Evolutionary conservation across 495 filamentous ascomycete species (phyloP).

Genomic region (Evansstolkia leycettana): DNA sequence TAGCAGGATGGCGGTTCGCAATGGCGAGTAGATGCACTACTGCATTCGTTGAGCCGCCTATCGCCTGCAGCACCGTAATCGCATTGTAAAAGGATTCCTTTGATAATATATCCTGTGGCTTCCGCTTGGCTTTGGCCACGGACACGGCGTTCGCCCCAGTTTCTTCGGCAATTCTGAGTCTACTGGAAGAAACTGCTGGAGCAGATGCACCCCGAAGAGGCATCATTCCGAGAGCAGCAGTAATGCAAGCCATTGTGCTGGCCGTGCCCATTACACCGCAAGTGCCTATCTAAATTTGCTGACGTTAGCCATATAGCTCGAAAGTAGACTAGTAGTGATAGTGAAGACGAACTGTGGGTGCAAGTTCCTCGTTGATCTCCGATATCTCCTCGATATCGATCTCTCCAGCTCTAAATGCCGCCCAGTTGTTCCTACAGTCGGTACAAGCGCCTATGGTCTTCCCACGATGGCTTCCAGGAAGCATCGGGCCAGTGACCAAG

Average conservation of each 20-base stretch:
- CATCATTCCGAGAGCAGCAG: slow-evolving; percentile 52
- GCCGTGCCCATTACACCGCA: slow-evolving; percentile 64
- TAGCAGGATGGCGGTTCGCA: slow-evolving; percentile 41
- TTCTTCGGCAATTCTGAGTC: slow-evolving; percentile 50
- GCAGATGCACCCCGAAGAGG: slow-evolving; percentile 47
- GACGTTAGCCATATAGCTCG: too few species aligned
- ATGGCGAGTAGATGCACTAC: slow-evolving; percentile 57
- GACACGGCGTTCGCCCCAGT: slow-evolving; percentile 46
- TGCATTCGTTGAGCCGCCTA: slow-evolving; percentile 58
- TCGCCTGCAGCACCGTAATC: slow-evolving; percentile 55
- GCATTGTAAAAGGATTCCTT: slow-evolving; percentile 54
- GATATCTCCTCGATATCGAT: slow-evolving; percentile 56
- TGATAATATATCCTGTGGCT: slow-evolving; percentile 44
- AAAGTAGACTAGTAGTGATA: neutral
- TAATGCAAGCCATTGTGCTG: slow-evolving; percentile 56
- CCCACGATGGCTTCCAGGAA: slow-evolving; percentile 49
- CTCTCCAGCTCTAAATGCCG: slow-evolving; percentile 43
- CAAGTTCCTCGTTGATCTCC: slow-evolving; percentile 54
- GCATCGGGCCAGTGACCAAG: slow-evolving; percentile 54
- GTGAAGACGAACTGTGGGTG: slow-evolving; percentile 40
- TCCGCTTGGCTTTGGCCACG: slow-evolving; percentile 23
- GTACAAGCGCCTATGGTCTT: slow-evolving; percentile 52
- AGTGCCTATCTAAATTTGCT: slow-evolving; percentile 40
- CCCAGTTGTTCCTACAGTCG: slow-evolving; percentile 58
- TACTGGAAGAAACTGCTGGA: slow-evolving; percentile 51